Evolutionary conservation across 768 basidiomycete genomes (phyloP), one percentile per base, ranked within the genome.

Genomic region (Lepiota venenata): DNA sequence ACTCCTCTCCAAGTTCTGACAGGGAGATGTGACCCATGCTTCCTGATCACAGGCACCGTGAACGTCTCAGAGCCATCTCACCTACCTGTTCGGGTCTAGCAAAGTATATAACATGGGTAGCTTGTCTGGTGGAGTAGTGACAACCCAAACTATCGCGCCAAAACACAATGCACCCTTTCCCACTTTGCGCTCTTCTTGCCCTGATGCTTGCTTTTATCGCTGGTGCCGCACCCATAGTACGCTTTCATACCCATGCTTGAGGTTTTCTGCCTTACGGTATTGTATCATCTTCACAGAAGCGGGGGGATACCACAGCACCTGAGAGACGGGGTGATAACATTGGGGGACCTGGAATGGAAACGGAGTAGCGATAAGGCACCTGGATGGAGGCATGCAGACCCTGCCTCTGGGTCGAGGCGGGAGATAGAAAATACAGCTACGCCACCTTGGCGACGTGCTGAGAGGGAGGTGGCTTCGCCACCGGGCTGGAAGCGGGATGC

Each of bases 31-130:
- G 37, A 47, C 45, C 38, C 44, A 41, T 52, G 45, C 37, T 54
- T 54, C 52, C 47, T 54, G 52, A 47, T 54, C 37, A 18, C 52
- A 54, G 52, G 52, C 52, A 54, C 52, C 22, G 37, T 41, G 25
- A 40, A 37, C 37, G n/a, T 18, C 44, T 39, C 10, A n/a, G 45
- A 14, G 22, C 29, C 20, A 2, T 25, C 25, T 44, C 15, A 46
- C 40, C 4, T 39, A n/a, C 21, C 43, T 32, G 27, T 18, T 3
- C 27, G 44, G 14, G 27, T 14, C 16, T 18, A 14, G 42, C 41
- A 29, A 20, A n/a, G 50, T 47, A 54, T 54, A 54, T 54, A 54
- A 53, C 43, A 37, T 52, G 43, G 21, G 21, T 22, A 36, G 25
- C 45, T 16, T 18, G 43, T 18, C 22, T 18, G 12, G 32, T 32